Evolutionary conservation across 371 early-diverging fungal genomes (phyloP).

Genomic region (Antonospora locustae): DNA sequence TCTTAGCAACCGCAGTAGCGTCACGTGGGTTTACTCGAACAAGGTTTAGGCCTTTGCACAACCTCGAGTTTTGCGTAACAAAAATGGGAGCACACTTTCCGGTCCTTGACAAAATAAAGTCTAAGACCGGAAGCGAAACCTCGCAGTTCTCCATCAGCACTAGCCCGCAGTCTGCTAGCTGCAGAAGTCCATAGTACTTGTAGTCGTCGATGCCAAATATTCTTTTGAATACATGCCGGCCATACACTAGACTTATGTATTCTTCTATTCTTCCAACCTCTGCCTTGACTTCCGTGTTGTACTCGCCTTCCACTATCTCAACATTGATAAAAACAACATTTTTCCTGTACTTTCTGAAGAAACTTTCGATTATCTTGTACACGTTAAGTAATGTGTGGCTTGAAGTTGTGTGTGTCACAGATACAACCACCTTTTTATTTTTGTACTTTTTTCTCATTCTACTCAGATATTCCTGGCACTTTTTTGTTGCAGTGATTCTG

Average conservation of each 20-base stretch:
- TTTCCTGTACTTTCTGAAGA: conserved; percentile 33
- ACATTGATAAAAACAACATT: conserved; percentile 51
- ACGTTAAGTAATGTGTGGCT: conserved; percentile 52
- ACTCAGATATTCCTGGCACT: not conserved
- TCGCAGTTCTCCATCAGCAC: conserved; percentile 50
- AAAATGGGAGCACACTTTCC: conserved; percentile 45
- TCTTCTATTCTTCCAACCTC: conserved; percentile 31
- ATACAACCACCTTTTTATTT: conserved; percentile 48
- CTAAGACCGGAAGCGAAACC: conserved; percentile 51
- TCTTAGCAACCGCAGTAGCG: conserved; percentile 38
- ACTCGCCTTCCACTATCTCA: conserved; percentile 40
- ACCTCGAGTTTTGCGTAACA: conserved; percentile 46
- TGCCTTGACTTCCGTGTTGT: conserved; percentile 41
- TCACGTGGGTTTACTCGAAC: conserved; percentile 45
- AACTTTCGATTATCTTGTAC: conserved; percentile 35
- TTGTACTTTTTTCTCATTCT: conserved; percentile 29
- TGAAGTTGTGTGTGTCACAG: conserved; percentile 51
- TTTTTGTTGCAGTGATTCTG: not conserved
- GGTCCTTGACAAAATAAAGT: conserved; percentile 48
- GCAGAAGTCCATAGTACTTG: conserved; percentile 50
- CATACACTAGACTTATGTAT: not conserved
- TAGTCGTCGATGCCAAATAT: conserved; percentile 40
- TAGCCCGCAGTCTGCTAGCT: conserved; percentile 47
- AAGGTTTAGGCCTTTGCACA: conserved; percentile 31
- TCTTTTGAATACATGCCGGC: conserved; percentile 34